Conservation (phyloP, 352 stramenopile genomes). For the Ophiocytium majus region DNA sequence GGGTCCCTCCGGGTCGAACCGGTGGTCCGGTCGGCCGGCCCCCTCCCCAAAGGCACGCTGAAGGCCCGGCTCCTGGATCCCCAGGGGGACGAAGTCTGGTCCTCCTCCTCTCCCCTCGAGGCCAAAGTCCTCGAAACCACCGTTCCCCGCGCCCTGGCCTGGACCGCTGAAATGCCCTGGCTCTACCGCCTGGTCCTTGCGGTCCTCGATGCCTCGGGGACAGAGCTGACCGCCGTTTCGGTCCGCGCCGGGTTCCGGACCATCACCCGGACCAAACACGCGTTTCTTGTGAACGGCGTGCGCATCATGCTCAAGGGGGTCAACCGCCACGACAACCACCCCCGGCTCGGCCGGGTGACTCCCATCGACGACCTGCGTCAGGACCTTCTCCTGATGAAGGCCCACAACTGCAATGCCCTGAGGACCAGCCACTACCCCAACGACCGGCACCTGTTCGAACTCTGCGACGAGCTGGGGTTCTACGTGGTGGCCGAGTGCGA, state of each 20-base stretch:
- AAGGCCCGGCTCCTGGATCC: no score
- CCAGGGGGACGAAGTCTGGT: no score
- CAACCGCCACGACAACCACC: slow-evolving; percentile 78
- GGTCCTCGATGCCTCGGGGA: slow-evolving; percentile 31
- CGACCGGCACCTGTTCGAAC: slow-evolving; percentile 69
- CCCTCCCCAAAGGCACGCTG: no score
- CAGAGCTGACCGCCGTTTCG: slow-evolving; percentile 65
- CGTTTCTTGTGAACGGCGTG: slow-evolving; percentile 68
- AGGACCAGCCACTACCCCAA: slow-evolving; percentile 77
- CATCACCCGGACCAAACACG: slow-evolving; percentile 63
- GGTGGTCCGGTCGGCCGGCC: no score
- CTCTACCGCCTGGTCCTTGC: slow-evolving; percentile 61
- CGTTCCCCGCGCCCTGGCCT: slow-evolving; percentile 26
- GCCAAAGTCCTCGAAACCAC: no score
- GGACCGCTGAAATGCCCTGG: slow-evolving; percentile 56
- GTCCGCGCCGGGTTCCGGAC: slow-evolving; percentile 71
- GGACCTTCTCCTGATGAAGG: slow-evolving; percentile 71
- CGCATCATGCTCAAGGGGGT: slow-evolving; percentile 71
- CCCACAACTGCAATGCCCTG: slow-evolving; percentile 80
- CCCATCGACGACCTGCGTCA: slow-evolving; percentile 64
- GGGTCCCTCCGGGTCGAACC: no score
- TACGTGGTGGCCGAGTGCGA: slow-evolving; percentile 78
- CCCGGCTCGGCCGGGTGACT: slow-evolving; percentile 71
- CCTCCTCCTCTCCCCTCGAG: no score
- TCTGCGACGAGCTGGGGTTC: slow-evolving; percentile 75